phyloP scores from a whole-genome alignment of 2,329 filamentous ascomycete species.

The Tolypocladium paradoxum region DNA sequence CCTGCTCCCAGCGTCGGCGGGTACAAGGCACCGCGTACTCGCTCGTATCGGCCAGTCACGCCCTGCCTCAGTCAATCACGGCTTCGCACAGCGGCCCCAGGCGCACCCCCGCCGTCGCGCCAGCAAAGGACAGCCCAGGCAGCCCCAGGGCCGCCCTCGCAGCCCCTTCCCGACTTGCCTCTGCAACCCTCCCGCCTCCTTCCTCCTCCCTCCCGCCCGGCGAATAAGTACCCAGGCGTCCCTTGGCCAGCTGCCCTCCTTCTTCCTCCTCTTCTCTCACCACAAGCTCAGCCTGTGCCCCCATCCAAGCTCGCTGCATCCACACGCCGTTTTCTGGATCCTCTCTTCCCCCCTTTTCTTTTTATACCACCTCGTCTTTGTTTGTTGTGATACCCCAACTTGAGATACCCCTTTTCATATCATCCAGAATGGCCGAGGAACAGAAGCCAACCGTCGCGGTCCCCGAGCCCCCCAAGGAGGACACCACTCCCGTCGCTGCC shows the following conservation, averaged over 20 bases:
- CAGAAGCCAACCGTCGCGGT: constrained; percentile 50
- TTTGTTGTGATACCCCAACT: constrained; percentile 41
- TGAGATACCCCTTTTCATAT: constrained; percentile 29
- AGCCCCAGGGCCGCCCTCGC: no score
- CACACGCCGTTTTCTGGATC: constrained; percentile 22
- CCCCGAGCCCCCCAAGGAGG: constrained; percentile 39
- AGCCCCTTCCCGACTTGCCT: constrained; percentile 3
- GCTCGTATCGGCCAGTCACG: neutral
- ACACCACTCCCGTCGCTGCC: constrained; percentile 32
- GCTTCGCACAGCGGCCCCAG: neutral
- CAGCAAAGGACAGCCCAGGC: no score
- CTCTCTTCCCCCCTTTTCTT: constrained; percentile 22
- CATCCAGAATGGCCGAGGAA: constrained; percentile 59
- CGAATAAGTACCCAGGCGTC: constrained; percentile 33
- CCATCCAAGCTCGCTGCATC: constrained; percentile 11
- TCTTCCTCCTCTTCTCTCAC: constrained; percentile 21
- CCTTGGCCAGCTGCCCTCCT: constrained; percentile 16
- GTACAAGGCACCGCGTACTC: neutral
- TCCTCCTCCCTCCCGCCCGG: constrained; percentile 8
- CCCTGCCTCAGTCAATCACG: neutral
- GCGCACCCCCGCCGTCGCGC: neutral
- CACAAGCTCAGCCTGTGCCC: constrained; percentile 21
- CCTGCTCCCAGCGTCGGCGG: neutral
- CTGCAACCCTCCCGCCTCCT: constrained; percentile 7
- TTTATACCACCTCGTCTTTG: constrained; percentile 29